Evolutionary conservation across 352 stramenopile species (phyloP).

Genomic region (Pythium periplocum): DNA sequence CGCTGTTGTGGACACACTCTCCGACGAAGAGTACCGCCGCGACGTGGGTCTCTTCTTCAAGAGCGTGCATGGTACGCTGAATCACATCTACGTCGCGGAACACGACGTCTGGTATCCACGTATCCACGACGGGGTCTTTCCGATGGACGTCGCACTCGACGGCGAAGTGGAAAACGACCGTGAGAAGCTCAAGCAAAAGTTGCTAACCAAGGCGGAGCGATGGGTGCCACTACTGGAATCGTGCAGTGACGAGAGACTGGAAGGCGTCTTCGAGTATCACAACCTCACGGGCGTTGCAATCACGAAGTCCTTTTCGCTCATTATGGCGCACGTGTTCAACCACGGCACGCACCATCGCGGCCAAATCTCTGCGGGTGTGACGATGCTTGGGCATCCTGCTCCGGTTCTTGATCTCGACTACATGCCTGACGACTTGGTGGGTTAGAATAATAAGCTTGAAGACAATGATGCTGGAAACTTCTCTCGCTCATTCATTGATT

Average conservation of each 20-base stretch:
- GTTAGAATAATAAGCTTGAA: too few species aligned
- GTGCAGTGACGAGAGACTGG: background rate
- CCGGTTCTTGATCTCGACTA: too few species aligned
- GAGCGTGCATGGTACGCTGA: constrained; percentile 19
- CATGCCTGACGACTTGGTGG: too few species aligned
- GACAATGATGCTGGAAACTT: too few species aligned
- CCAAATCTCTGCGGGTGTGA: too few species aligned
- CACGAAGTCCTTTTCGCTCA: too few species aligned
- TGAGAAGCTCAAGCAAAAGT: constrained; percentile 4
- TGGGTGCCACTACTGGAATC: constrained; percentile 16
- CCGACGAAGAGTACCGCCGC: constrained; percentile 16
- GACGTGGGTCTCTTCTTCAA: constrained; percentile 20
- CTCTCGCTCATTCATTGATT: too few species aligned
- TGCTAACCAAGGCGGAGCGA: constrained; percentile 8
- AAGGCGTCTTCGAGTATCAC: too few species aligned
- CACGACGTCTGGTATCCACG: constrained; percentile 18
- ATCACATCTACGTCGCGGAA: constrained; percentile 17
- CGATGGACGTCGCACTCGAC: constrained; percentile 6
- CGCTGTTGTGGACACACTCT: constrained; percentile 9
- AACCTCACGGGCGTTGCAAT: too few species aligned
- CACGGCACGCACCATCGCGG: too few species aligned
- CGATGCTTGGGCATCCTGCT: too few species aligned
- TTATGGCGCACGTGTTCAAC: too few species aligned
- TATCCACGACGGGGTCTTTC: constrained; percentile 13
- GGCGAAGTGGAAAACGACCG: constrained; percentile 5